Percentiles rank a stretch among this genome's conserved stretches.
These are phyloP conservation scores for Powellomyces hirtus DNA, from an alignment of 192 early-diverging fungal genomes.

Conservation along the genomic window DNA sequence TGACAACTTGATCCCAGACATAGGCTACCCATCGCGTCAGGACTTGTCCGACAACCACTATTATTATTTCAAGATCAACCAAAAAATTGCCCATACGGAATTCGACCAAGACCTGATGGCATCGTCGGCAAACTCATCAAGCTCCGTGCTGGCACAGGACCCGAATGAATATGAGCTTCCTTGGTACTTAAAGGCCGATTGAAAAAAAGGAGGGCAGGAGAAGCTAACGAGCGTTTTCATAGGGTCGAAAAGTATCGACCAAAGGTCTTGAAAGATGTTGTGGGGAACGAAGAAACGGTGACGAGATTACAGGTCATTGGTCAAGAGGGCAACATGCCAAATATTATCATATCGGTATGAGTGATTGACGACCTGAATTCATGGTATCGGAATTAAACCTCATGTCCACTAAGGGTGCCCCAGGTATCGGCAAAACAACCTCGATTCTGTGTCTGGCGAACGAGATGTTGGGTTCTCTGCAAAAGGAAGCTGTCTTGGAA, in stretches of 20 bases:
- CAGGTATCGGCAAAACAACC: slow-evolving; percentile 98
- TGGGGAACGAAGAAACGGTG: slow-evolving; percentile 93
- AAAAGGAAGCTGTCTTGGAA: slow-evolving; percentile 94
- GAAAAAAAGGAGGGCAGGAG: too few species aligned
- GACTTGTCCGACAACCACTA: too few species aligned
- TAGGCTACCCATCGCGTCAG: too few species aligned
- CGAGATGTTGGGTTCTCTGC: slow-evolving; percentile 77
- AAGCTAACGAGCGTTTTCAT: too few species aligned
- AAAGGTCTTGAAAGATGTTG: slow-evolving; percentile 77
- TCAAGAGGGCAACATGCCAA: slow-evolving; percentile 90
- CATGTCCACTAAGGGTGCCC: slow-evolving; percentile 56
- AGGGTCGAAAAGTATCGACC: slow-evolving; percentile 97
- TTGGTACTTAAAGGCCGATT: too few species aligned
- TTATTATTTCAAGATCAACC: too few species aligned
- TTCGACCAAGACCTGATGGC: too few species aligned
- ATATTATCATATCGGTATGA: slow-evolving; percentile 84
- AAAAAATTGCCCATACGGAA: too few species aligned
- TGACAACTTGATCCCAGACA: too few species aligned
- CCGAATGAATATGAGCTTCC: too few species aligned
- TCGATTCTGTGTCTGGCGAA: slow-evolving; percentile 90
- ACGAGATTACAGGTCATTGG: slow-evolving; percentile 81
- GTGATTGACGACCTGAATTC: neutral
- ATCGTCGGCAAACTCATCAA: too few species aligned
- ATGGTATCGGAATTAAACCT: neutral
- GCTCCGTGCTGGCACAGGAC: too few species aligned